Evolutionary conservation across 768 basidiomycete genomes (phyloP).

Genomic region (Lactifluus hygrophoroides): DNA sequence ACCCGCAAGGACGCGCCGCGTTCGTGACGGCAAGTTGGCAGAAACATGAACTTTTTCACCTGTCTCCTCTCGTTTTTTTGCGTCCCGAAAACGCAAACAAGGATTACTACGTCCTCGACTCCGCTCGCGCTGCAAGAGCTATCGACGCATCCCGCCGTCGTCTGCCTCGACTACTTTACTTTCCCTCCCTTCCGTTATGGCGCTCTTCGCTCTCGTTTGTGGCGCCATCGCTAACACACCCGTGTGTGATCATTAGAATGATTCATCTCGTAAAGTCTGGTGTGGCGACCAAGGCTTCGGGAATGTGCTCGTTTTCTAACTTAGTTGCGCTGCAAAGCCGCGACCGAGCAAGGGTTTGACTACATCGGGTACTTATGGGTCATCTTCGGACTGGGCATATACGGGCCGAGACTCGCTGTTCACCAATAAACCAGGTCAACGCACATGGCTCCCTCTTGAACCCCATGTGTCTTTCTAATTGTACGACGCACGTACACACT

Average conservation of each 20-base stretch:
- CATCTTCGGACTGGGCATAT: slow-evolving; percentile 61
- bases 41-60: no score
- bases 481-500: not conserved
- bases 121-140: slow-evolving; percentile 56
- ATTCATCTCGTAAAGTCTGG: not conserved
- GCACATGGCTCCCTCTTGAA: not conserved
- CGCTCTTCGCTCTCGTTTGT: no score
- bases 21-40: slow-evolving; percentile 54
- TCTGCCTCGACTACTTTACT: no score
- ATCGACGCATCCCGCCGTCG: slow-evolving; percentile 39
- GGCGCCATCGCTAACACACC: not conserved
- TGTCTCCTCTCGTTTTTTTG: no score
- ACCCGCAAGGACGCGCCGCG: slow-evolving; percentile 32
- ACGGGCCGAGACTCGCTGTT: no score
- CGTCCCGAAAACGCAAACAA: no score
- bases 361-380: slow-evolving; percentile 61
- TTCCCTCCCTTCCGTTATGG: no score
- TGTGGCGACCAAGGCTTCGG: slow-evolving; percentile 42
- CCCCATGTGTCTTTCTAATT: not conserved
- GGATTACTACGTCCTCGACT: slow-evolving; percentile 55
- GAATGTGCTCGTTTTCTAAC: no score
- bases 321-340: slow-evolving; percentile 63
- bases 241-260: slow-evolving; percentile 38
- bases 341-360: slow-evolving; percentile 61
- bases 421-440: not conserved